Percentiles rank a stretch among this genome's conserved stretches.
These are phyloP conservation scores for Aspergillus caelatus DNA, from an alignment of 2,329 filamentous ascomycete genomes.

Conservation along the genomic window DNA sequence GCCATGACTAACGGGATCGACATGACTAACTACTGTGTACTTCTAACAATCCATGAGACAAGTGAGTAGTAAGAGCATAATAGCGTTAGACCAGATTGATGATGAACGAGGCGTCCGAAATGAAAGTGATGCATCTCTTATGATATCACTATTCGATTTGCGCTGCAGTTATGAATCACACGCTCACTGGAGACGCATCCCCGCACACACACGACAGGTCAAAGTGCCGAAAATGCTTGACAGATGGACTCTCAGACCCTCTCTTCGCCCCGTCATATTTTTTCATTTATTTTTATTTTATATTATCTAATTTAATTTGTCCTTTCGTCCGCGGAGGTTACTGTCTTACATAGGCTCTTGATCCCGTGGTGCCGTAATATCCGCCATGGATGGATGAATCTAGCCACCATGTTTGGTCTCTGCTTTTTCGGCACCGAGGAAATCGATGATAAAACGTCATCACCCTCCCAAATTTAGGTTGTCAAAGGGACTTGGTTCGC, in stretches of 20 bases:
- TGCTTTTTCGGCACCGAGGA: conserved; percentile 1
- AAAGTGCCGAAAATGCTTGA: conserved; percentile 1
- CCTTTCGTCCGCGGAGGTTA: not conserved
- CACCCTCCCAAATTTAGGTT: not conserved
- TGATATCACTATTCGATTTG: conserved; percentile 10
- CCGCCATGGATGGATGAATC: conserved; percentile 1
- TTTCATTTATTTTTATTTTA: not conserved
- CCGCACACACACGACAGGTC: conserved; percentile 7
- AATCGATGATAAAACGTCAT: conserved; percentile 1
- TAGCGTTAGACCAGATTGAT: too few species aligned
- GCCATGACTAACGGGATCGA: not conserved
- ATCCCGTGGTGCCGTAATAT: conserved; percentile 7
- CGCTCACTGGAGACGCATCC: conserved; percentile 2
- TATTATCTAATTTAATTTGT: not conserved
- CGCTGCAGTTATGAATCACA: conserved; percentile 2
- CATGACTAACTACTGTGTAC: too few species aligned
- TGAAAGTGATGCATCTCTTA: not conserved
- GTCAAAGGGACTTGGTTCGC: not conserved
- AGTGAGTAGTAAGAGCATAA: not conserved
- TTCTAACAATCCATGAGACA: not conserved
- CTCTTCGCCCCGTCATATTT: not conserved
- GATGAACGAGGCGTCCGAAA: not conserved
- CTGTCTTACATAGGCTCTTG: not conserved
- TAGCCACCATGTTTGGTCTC: not conserved
- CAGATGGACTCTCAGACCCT: conserved; percentile 2